Percentiles rank a stretch among this genome's conserved stretches.
Conservation (phyloP, 352 stramenopile genomes). For the Phytophthora quininea region DNA sequence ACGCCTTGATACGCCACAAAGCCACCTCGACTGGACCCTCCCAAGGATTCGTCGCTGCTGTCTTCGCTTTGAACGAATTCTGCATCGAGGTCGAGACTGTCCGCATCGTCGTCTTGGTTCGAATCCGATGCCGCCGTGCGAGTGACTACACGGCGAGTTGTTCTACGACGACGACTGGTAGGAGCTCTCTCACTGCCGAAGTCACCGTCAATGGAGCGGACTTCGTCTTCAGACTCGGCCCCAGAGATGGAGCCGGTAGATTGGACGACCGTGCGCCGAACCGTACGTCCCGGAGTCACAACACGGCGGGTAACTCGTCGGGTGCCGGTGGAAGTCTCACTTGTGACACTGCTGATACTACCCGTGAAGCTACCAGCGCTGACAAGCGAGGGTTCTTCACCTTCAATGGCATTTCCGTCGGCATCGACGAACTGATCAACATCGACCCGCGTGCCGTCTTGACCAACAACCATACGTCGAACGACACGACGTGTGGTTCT, state of each 20-base stretch:
- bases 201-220: conserved; percentile 14
- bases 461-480: conserved; percentile 20
- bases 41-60: conserved; percentile 25
- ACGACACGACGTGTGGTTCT: conserved; percentile 26
- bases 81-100: conserved; percentile 23
- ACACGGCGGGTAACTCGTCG: conserved; percentile 31
- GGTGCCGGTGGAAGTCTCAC: conserved; percentile 21
- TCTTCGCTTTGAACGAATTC: conserved; percentile 27
- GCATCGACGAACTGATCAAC: conserved; percentile 23
- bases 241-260: conserved; percentile 23
- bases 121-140: conserved; percentile 24
- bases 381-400: conserved; percentile 8
- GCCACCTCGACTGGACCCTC: conserved; percentile 11
- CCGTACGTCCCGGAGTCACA: conserved; percentile 14
- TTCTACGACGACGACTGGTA: conserved; percentile 14
- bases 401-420: conserved; percentile 14
- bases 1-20: conserved; percentile 11
- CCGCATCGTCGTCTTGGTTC: conserved; percentile 7
- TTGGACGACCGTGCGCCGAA: conserved; percentile 20
- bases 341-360: conserved; percentile 29
- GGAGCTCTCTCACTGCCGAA: conserved; percentile 2
- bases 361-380: conserved; percentile 23
- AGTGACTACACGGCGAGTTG: conserved; percentile 24
- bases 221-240: conserved; percentile 22
- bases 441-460: conserved; percentile 21